Base-by-base conservation (phyloP, 345 rosid species). In the Tarenaya hassleriana region DNA sequence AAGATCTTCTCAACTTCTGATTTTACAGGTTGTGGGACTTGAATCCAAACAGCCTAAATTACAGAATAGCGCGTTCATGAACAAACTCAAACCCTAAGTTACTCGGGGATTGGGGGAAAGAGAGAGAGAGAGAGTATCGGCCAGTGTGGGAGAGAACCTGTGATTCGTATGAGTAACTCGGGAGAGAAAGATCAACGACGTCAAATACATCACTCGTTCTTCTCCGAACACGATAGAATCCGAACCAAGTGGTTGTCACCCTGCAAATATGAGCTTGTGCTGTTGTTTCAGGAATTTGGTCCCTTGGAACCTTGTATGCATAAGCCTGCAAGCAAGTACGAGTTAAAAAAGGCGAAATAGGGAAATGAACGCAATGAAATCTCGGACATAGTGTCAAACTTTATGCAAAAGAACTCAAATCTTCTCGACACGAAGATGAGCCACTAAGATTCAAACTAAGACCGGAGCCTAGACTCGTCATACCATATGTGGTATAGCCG, bases 31-130 rank as follows among this genome's bases (percentile, higher is more conserved):
- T 65, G 73, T 10, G 96, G 81, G 67, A 87, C 88, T 73, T 68
- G 73, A 71, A 91, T 76, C 98, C 96, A 91, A 31, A 83, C 94
- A 33, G 95, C 98, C 98, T 87, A 82, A 49, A 48, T 45, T 45
- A 31, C 11, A 7, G 4, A 17, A 7, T 24, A 24, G 3, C 29
- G 29, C 2, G 29, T 24, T 24, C 20, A 61, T 34, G 20, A 46
- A 62, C 32, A 29, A 17, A 44, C 52, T 29, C 39, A 61, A 9
- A 37, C 27, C 46, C 38, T 7, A 24, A 16, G 7, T 39, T 58
- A 33, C 37, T 19, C 44, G 13, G 6, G 21, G 4, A n/a, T n/a
- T n/a, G n/a, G n/a, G n/a, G n/a, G n/a, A n/a, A n/a, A n/a, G n/a
- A n/a, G n/a, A n/a, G n/a, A 46, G 39, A 39, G 37, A 52, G 6